These are phyloP conservation scores for Populus tremula DNA, from an alignment of 345 rosid species.

Conservation along the genomic window DNA sequence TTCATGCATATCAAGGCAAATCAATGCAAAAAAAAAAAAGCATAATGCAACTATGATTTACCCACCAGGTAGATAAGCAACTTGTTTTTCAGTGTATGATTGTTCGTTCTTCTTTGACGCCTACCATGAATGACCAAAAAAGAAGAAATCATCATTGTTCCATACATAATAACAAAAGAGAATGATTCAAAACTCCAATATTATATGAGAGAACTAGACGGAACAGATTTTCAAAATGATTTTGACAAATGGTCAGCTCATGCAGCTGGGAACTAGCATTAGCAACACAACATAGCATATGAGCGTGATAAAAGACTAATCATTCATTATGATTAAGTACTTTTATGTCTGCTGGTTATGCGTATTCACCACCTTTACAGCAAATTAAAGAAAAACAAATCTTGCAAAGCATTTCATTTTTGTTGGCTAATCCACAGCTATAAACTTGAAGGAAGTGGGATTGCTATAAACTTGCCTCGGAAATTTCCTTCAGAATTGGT, in stretches of 20 bases:
- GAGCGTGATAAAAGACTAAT: background rate
- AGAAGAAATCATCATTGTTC: background rate
- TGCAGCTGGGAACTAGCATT: background rate
- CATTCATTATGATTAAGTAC: background rate
- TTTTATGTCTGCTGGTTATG: background rate
- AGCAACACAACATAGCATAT: background rate
- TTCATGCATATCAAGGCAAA: background rate
- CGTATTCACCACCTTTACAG: background rate
- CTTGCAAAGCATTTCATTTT: background rate
- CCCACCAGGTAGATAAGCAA: constrained; percentile 29
- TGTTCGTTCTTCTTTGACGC: constrained; percentile 15
- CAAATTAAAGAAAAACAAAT: background rate
- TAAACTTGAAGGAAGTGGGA: background rate
- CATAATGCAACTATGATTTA: constrained; percentile 1
- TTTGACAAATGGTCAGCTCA: background rate
- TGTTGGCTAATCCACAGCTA: background rate
- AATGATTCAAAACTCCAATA: background rate
- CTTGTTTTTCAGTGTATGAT: constrained; percentile 10
- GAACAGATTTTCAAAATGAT: background rate
- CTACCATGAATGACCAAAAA: constrained; percentile 19
- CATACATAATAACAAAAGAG: background rate
- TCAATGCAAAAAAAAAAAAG: background rate
- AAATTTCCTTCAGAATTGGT: constrained; percentile 18
- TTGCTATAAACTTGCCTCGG: constrained; percentile 16
- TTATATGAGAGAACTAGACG: background rate